phyloP scores from a whole-genome alignment of 129 eudicot genomes.

The Lactuca sativa region DNA sequence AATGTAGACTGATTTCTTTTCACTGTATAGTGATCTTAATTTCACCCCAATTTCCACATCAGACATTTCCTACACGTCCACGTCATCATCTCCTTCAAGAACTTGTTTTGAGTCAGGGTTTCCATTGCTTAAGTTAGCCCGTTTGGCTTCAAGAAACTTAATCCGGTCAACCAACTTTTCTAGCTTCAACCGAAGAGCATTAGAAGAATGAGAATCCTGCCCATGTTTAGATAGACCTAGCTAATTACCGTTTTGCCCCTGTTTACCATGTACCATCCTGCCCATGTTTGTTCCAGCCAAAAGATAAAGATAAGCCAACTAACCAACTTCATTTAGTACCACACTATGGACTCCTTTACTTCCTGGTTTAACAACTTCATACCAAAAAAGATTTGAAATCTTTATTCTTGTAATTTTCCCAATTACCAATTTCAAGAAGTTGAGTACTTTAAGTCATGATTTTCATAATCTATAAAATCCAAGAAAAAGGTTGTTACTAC shows the following conservation, averaged over 20 bases:
- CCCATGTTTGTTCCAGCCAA: too few species aligned
- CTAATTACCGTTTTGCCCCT: too few species aligned
- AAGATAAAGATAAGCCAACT: too few species aligned
- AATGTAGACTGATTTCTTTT: conserved; percentile 59
- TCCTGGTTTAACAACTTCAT: too few species aligned
- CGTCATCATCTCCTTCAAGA: conserved; percentile 38
- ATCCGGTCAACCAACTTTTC: conserved; percentile 83
- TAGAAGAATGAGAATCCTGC: conserved; percentile 49
- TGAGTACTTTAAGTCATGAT: too few species aligned
- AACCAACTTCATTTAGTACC: too few species aligned
- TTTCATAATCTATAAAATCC: conserved; percentile 5
- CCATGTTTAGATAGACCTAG: too few species aligned
- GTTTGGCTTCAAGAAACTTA: conserved; percentile 76
- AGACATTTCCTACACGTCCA: conserved; percentile 57
- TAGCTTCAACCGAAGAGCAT: conserved; percentile 58
- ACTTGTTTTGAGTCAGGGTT: conserved; percentile 33
- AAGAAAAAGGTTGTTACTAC: neutral
- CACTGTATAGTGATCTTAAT: conserved; percentile 60
- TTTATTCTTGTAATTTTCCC: too few species aligned
- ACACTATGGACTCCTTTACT: too few species aligned
- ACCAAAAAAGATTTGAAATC: too few species aligned
- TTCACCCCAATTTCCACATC: conserved; percentile 67
- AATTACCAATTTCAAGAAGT: too few species aligned
- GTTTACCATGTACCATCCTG: too few species aligned
- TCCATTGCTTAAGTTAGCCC: conserved; percentile 70